These are phyloP conservation scores for Pestalotiopsis sp. DNA, from an alignment of 2,329 filamentous ascomycete species.

Conservation along the genomic window DNA sequence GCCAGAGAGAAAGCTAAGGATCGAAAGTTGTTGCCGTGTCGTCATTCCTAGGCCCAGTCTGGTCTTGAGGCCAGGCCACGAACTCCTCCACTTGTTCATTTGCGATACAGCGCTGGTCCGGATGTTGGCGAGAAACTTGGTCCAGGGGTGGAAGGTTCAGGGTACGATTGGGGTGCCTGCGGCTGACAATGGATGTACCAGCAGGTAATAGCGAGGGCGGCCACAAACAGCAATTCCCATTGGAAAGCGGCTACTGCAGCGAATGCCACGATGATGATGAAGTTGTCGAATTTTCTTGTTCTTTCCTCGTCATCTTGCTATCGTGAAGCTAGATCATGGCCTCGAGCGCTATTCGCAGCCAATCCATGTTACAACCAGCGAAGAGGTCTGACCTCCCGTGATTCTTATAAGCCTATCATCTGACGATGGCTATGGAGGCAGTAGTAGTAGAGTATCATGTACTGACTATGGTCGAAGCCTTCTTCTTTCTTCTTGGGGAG, in stretches of 20 bases:
- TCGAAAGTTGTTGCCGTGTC: not conserved
- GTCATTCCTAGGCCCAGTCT: not conserved
- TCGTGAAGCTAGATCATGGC: slow-evolving; percentile 73
- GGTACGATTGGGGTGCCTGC: not conserved
- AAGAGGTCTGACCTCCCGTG: slow-evolving; percentile 39
- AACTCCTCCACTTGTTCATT: not conserved
- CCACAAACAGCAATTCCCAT: slow-evolving; percentile 37
- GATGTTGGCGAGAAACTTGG: not conserved
- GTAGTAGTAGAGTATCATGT: slow-evolving; percentile 35
- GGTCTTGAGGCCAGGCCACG: not conserved
- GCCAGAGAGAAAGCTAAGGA: not conserved
- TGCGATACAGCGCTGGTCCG: not conserved
- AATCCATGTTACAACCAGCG: slow-evolving; percentile 53
- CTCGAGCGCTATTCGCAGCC: slow-evolving; percentile 61
- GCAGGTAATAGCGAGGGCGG: slow-evolving; percentile 15
- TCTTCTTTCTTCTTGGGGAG: slow-evolving; percentile 22
- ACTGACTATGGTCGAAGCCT: slow-evolving; percentile 34
- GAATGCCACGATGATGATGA: slow-evolving; percentile 39
- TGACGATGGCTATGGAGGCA: slow-evolving; percentile 47
- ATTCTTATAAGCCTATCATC: slow-evolving; percentile 44
- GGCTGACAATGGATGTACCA: slow-evolving; percentile 17
- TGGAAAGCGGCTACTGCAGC: slow-evolving; percentile 40
- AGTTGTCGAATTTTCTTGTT: slow-evolving; percentile 44
- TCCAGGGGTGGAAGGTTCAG: not conserved
- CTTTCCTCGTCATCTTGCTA: slow-evolving; percentile 61